Percentiles rank a stretch among this genome's conserved stretches.
Evolutionary conservation across 2,329 filamentous ascomycete genomes (phyloP).

Genomic region (Hymenoscyphus salicellus): DNA sequence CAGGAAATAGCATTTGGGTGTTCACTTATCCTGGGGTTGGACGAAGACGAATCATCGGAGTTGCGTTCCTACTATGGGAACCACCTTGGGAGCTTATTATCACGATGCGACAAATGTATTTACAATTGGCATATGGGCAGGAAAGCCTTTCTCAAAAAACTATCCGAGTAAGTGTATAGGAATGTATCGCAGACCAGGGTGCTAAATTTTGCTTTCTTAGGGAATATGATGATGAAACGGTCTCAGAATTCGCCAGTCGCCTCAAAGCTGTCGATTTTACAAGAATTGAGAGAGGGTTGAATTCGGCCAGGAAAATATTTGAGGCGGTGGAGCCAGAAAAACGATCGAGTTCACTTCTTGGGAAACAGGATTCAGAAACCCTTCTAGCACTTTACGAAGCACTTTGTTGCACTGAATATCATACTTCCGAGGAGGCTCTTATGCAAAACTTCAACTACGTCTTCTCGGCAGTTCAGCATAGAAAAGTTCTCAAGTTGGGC

Average conservation of each 20-base stretch:
- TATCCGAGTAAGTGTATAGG: constrained; percentile 53
- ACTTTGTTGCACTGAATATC: constrained; percentile 77
- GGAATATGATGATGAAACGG: constrained; percentile 46
- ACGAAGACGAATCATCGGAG: constrained; percentile 54
- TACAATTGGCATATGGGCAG: constrained; percentile 71
- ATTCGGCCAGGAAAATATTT: constrained; percentile 54
- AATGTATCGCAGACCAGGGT: background rate
- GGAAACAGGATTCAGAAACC: constrained; percentile 50
- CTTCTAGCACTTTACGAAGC: constrained; percentile 84
- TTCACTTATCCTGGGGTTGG: constrained; percentile 66
- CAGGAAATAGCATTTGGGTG: constrained; percentile 64
- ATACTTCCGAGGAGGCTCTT: constrained; percentile 46
- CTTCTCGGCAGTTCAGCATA: constrained; percentile 76
- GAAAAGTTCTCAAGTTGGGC: constrained; percentile 72
- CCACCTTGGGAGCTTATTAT: constrained; percentile 57
- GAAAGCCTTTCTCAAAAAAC: constrained; percentile 57
- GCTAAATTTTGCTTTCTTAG: constrained; percentile 21
- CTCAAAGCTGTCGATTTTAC: constrained; percentile 59
- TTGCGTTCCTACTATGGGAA: constrained; percentile 59
- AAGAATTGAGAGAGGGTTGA: constrained; percentile 59
- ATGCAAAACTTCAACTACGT: constrained; percentile 67
- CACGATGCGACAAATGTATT: constrained; percentile 66
- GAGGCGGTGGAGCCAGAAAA: constrained; percentile 29
- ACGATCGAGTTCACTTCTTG: constrained; percentile 31
- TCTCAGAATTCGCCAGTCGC: constrained; percentile 52